Percentiles rank a stretch among this genome's conserved stretches.
These are phyloP conservation scores for Colletotrichum liaoningense DNA, from an alignment of 2,329 filamentous ascomycete species.

Conservation along the genomic window DNA sequence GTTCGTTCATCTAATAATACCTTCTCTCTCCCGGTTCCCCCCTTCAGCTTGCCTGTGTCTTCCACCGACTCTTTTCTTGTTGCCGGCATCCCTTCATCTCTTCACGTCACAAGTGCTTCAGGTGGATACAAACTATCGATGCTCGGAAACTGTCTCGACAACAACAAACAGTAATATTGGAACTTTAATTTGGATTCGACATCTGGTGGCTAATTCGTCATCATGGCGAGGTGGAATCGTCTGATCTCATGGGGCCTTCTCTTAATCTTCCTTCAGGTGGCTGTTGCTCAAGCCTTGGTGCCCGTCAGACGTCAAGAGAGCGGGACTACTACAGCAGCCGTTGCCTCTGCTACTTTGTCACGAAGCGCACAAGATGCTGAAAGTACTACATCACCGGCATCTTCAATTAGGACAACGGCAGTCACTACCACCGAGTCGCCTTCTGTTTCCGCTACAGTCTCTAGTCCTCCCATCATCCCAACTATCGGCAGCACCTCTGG, in stretches of 20 bases:
- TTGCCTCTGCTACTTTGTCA: slow-evolving; percentile 30
- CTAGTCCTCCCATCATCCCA: slow-evolving; percentile 19
- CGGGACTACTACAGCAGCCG: slow-evolving; percentile 36
- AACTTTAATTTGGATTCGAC: not conserved
- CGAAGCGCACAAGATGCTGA: slow-evolving; percentile 8
- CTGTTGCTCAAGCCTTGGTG: slow-evolving; percentile 46
- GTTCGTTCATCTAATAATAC: slow-evolving; percentile 19
- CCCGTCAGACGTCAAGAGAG: slow-evolving; percentile 49
- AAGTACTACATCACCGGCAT: not conserved
- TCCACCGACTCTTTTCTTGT: slow-evolving; percentile 2
- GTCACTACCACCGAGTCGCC: slow-evolving; percentile 1
- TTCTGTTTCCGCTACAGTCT: slow-evolving; percentile 1
- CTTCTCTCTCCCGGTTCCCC: not conserved
- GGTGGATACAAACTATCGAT: slow-evolving; percentile 8
- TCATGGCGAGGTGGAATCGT: slow-evolving; percentile 42
- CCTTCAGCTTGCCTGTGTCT: not conserved
- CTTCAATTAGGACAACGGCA: slow-evolving; percentile 4
- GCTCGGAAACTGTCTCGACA: not conserved
- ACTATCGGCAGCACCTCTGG: slow-evolving; percentile 38
- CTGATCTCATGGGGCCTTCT: slow-evolving; percentile 54
- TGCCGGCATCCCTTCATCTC: slow-evolving; percentile 12
- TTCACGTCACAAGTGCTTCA: slow-evolving; percentile 17
- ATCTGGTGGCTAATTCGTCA: not conserved
- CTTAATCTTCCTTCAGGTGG: slow-evolving; percentile 50
- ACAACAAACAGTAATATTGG: not conserved